Percentiles rank a stretch among this genome's conserved stretches.
These are phyloP conservation scores for Aspergillus steynii DNA, from an alignment of 495 filamentous ascomycete genomes.

Conservation along the genomic window DNA sequence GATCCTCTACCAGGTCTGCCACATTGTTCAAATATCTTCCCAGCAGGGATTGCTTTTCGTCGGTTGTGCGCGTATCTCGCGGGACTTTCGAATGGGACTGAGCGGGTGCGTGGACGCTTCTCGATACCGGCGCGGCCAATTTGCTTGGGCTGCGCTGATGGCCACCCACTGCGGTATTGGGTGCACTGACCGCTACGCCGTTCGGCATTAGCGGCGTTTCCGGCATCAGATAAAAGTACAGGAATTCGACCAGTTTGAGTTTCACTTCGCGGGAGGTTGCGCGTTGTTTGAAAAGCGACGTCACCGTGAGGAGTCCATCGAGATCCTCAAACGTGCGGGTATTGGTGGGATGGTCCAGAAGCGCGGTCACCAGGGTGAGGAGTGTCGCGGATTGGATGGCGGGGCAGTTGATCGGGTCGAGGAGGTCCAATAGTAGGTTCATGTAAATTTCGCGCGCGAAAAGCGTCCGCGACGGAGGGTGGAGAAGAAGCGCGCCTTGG, in stretches of 20 bases:
- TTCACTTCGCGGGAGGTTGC: slow-evolving; percentile 84
- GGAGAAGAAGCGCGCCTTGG: slow-evolving; percentile 85
- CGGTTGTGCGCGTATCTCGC: slow-evolving; percentile 65
- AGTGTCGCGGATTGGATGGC: slow-evolving; percentile 88
- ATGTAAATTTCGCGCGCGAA: slow-evolving; percentile 92
- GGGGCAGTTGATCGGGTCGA: slow-evolving; percentile 89
- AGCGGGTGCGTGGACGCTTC: slow-evolving; percentile 40
- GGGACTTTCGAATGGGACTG: slow-evolving; percentile 37
- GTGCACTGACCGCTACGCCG: slow-evolving; percentile 40
- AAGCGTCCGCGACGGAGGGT: slow-evolving; percentile 85
- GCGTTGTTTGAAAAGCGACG: slow-evolving; percentile 84
- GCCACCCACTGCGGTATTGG: slow-evolving; percentile 39
- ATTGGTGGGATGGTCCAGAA: slow-evolving; percentile 80
- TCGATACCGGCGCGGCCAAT: slow-evolving; percentile 45
- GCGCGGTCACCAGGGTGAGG: slow-evolving; percentile 83
- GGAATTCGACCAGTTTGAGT: slow-evolving; percentile 88
- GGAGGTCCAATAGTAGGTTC: slow-evolving; percentile 93
- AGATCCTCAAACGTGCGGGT: slow-evolving; percentile 88
- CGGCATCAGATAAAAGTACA: slow-evolving; percentile 98
- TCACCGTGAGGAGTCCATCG: slow-evolving; percentile 93
- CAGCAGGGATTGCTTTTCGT: slow-evolving; percentile 84
- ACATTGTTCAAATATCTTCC: slow-evolving; percentile 85
- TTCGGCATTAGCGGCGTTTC: slow-evolving; percentile 62
- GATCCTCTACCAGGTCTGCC: slow-evolving; percentile 85
- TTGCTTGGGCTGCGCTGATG: slow-evolving; percentile 74